phyloP scores from a whole-genome alignment of 2,329 filamentous ascomycete genomes.

The Talaromyces sp. region DNA sequence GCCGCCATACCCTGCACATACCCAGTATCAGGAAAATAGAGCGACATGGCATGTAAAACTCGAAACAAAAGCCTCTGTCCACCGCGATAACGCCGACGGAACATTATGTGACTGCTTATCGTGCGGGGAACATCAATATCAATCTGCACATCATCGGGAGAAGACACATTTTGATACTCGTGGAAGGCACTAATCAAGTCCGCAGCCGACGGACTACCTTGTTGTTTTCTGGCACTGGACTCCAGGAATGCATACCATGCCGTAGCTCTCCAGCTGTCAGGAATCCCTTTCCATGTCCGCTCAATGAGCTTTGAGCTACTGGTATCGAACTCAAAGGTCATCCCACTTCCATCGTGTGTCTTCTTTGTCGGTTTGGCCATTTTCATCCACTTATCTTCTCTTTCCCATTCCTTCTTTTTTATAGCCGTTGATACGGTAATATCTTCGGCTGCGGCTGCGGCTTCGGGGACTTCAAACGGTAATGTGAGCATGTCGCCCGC shows the following conservation, averaged over 20 bases:
- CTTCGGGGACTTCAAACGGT: constrained; percentile 48
- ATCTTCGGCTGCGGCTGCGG: constrained; percentile 48
- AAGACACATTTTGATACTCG: constrained; percentile 67
- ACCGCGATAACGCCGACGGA: constrained; percentile 82
- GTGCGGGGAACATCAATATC: constrained; percentile 95
- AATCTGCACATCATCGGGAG: constrained; percentile 91
- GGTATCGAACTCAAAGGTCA: constrained; percentile 74
- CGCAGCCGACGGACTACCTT: constrained; percentile 62
- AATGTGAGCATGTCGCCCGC: constrained; percentile 63
- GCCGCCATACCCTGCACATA: constrained; percentile 99
- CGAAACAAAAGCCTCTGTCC: constrained; percentile 89
- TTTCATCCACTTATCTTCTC: constrained; percentile 64
- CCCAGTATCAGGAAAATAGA: constrained; percentile 86
- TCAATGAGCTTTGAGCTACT: constrained; percentile 80
- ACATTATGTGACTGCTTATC: constrained; percentile 96
- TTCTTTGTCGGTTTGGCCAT: constrained; percentile 55
- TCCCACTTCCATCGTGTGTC: constrained; percentile 54
- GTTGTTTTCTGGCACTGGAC: constrained; percentile 65
- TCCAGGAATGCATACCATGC: constrained; percentile 94
- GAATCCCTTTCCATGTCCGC: constrained; percentile 96
- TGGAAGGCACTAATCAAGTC: constrained; percentile 70
- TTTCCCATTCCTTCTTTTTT: constrained; percentile 57
- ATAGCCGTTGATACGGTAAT: constrained; percentile 47
- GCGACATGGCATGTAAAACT: constrained; percentile 82
- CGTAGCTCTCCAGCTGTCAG: constrained; percentile 86